Evolutionary conservation across 2,329 filamentous ascomycete genomes (phyloP).

Genomic region (Scorias spongiosa): DNA sequence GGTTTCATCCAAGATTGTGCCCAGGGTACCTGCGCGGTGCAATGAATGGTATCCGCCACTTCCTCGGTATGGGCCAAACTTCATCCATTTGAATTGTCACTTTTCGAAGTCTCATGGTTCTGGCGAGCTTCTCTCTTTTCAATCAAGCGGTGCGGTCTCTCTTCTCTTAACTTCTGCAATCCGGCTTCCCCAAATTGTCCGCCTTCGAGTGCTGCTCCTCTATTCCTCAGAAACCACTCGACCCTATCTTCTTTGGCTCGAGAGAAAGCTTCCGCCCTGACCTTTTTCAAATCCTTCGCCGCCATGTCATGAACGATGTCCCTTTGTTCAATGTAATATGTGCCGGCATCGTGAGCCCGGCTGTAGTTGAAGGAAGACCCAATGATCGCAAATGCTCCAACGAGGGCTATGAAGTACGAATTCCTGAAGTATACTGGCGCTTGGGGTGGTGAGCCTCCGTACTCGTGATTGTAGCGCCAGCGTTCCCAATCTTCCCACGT

Average conservation of each 20-base stretch:
- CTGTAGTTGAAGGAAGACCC: slow-evolving; percentile 59
- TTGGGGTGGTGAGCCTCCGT: slow-evolving; percentile 27
- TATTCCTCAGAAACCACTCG: slow-evolving; percentile 58
- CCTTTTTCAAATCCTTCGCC: slow-evolving; percentile 45
- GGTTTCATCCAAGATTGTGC: no score
- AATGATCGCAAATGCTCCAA: slow-evolving; percentile 53
- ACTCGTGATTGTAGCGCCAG: slow-evolving; percentile 41
- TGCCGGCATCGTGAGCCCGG: slow-evolving; percentile 47
- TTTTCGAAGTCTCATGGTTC: slow-evolving; percentile 24
- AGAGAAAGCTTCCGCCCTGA: slow-evolving; percentile 35
- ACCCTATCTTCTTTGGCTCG: slow-evolving; percentile 42
- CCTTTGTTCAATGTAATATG: slow-evolving; percentile 49
- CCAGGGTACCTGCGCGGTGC: no score
- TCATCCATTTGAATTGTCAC: slow-evolving; percentile 1
- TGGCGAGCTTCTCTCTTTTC: slow-evolving; percentile 31
- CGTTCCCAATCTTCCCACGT: slow-evolving; percentile 97
- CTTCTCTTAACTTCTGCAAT: slow-evolving; percentile 22
- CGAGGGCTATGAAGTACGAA: slow-evolving; percentile 57
- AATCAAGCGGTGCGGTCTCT: slow-evolving; percentile 30
- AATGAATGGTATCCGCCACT: no score
- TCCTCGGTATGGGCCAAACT: no score
- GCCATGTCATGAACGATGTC: slow-evolving; percentile 51
- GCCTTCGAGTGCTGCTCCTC: slow-evolving; percentile 39
- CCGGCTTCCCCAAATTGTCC: slow-evolving; percentile 19
- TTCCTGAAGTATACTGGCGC: slow-evolving; percentile 59